A percentile compares a stretch with the other conserved stretches of the same genome.
These are phyloP conservation scores for Colletotrichum melonis DNA, from an alignment of 2,329 filamentous ascomycete species.

Conservation along the genomic window DNA sequence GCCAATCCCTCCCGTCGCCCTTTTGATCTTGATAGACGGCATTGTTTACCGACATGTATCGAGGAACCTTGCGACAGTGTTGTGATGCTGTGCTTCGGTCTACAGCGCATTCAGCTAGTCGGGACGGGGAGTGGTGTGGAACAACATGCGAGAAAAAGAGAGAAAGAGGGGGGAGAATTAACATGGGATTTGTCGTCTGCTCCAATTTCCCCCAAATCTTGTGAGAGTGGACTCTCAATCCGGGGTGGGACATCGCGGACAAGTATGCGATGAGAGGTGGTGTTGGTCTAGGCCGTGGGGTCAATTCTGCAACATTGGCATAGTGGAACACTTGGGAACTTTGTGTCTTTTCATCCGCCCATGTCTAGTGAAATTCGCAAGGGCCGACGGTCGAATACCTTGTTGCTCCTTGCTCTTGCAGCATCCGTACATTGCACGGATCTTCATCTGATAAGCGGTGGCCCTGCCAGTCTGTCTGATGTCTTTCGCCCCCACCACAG, in stretches of 20 bases:
- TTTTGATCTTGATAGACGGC: not conserved
- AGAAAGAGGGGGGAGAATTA: not conserved
- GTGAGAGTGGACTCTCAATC: conserved; percentile 6
- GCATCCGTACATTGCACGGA: not conserved
- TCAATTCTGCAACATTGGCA: not conserved
- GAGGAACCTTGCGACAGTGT: conserved; percentile 2
- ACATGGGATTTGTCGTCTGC: conserved; percentile 18
- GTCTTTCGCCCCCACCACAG: not conserved
- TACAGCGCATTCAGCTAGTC: not conserved
- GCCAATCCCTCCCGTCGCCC: not conserved
- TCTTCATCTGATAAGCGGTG: conserved; percentile 24
- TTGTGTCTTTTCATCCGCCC: not conserved
- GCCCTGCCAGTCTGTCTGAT: not conserved
- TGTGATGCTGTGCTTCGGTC: conserved; percentile 19
- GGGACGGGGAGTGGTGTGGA: not conserved
- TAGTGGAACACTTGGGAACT: not conserved
- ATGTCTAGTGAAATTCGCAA: not conserved
- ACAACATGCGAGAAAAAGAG: not conserved
- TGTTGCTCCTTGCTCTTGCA: conserved; percentile 1
- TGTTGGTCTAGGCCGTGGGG: conserved; percentile 8
- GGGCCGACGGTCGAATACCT: not conserved
- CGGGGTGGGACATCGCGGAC: conserved; percentile 1
- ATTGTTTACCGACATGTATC: not conserved
- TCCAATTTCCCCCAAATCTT: not conserved
- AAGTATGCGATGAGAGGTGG: not conserved